A percentile compares a stretch with the other conserved stretches of the same genome.
Evolutionary conservation across 345 rosid genomes (phyloP).

Genomic region (Arabis alpina): DNA sequence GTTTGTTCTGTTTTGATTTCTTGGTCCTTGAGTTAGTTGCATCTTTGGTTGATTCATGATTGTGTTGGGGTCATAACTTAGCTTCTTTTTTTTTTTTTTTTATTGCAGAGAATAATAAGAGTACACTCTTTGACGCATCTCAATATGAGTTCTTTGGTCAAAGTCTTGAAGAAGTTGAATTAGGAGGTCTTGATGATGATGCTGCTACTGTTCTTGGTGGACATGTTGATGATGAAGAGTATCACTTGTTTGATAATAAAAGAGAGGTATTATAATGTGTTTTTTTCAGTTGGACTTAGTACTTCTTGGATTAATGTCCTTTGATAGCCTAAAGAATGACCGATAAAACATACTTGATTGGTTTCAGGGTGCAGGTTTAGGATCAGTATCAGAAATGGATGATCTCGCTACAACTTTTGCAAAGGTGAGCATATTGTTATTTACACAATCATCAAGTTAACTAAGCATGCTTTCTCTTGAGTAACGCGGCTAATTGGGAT

Average conservation of each 20-base stretch:
- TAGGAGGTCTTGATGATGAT: conserved; percentile 74
- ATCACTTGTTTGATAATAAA: conserved; percentile 79
- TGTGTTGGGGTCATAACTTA: background rate
- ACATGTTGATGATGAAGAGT: conserved; percentile 76
- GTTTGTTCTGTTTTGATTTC: background rate
- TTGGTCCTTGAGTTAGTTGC: no score
- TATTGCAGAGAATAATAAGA: conserved; percentile 35
- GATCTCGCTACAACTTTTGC: conserved; percentile 92
- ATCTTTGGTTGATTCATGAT: no score
- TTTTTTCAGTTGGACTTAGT: background rate
- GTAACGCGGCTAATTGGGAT: no score
- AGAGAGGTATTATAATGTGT: conserved; percentile 58
- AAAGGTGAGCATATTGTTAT: conserved; percentile 59
- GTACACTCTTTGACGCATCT: conserved; percentile 65
- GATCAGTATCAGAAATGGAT: conserved; percentile 84
- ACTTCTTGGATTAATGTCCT: no score
- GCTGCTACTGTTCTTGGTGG: conserved; percentile 60
- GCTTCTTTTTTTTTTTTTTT: no score
- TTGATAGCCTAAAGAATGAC: background rate
- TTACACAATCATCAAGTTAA: no score
- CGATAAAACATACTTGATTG: background rate
- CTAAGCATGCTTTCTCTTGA: no score
- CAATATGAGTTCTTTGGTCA: conserved; percentile 81
- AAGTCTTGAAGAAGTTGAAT: conserved; percentile 60
- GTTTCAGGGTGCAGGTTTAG: conserved; percentile 65